Conservation (phyloP, 352 stramenopile species). For the Globisporangium nagaii region DNA sequence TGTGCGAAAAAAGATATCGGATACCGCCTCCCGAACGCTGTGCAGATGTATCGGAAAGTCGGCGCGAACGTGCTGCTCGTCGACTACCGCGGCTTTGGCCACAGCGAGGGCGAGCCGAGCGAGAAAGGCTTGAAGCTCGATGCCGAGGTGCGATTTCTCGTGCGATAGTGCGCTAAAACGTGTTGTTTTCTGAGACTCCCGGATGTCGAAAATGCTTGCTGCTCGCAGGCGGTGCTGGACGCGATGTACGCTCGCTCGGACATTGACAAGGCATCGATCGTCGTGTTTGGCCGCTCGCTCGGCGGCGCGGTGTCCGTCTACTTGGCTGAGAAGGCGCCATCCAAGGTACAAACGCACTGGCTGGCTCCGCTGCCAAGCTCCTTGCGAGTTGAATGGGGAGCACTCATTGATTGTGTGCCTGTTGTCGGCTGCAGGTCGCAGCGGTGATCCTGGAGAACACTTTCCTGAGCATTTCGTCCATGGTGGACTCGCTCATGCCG, state of each 20-base stretch:
- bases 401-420: no score
- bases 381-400: no score
- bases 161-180: no score
- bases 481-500: slow-evolving; percentile 93
- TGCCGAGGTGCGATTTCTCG: slow-evolving; percentile 52
- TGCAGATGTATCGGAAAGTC: slow-evolving; percentile 87
- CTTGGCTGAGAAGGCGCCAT: slow-evolving; percentile 72
- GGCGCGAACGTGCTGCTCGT: slow-evolving; percentile 90
- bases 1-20: slow-evolving; percentile 77
- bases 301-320: slow-evolving; percentile 91
- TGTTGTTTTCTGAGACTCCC: no score
- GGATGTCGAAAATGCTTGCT: neutral
- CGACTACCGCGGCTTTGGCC: slow-evolving; percentile 93
- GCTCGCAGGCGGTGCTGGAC: slow-evolving; percentile 53
- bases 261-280: slow-evolving; percentile 84
- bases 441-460: slow-evolving; percentile 94
- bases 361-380: no score
- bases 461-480: slow-evolving; percentile 90
- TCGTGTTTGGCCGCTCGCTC: slow-evolving; percentile 91
- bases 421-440: slow-evolving; percentile 78
- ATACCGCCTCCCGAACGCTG: slow-evolving; percentile 89
- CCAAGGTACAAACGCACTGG: no score
- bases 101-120: slow-evolving; percentile 81
- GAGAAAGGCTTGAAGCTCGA: slow-evolving; percentile 91
- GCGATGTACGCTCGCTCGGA: slow-evolving; percentile 65